Conservation (phyloP, 176 grass and related monocot genomes). For the Saccharum officinarum region DNA sequence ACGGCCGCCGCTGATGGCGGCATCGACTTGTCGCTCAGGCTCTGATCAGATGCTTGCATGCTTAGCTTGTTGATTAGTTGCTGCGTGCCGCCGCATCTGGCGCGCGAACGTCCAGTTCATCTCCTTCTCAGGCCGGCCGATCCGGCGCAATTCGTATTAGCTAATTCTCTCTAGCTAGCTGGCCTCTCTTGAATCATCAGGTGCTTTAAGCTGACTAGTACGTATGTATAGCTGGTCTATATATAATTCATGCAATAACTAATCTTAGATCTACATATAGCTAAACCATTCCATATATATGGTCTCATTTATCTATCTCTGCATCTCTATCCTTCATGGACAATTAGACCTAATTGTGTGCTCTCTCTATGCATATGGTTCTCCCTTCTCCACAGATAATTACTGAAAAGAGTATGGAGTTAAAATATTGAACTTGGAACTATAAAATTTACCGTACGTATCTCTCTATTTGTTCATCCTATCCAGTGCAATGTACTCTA, state of each 20-base stretch:
- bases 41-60: conserved; percentile 31
- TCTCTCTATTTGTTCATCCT: background rate
- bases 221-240: background rate
- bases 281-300: background rate
- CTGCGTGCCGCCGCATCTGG: background rate
- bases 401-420: no score
- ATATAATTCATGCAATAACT: background rate
- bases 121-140: background rate
- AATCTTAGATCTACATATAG: background rate
- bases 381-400: no score
- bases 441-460: no score
- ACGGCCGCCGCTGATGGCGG: background rate
- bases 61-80: background rate
- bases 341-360: no score
- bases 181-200: background rate
- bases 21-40: conserved; percentile 56
- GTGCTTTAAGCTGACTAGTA: background rate
- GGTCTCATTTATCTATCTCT: conserved; percentile 1
- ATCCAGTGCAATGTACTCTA: background rate
- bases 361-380: no score
- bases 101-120: background rate
- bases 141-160: background rate
- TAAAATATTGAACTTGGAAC: no score
- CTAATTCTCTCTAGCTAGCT: background rate
- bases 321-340: background rate